A percentile compares a stretch with the other conserved stretches of the same genome.
phyloP scores from a whole-genome alignment of 306 rosid species.

The Clitoria ternatea region DNA sequence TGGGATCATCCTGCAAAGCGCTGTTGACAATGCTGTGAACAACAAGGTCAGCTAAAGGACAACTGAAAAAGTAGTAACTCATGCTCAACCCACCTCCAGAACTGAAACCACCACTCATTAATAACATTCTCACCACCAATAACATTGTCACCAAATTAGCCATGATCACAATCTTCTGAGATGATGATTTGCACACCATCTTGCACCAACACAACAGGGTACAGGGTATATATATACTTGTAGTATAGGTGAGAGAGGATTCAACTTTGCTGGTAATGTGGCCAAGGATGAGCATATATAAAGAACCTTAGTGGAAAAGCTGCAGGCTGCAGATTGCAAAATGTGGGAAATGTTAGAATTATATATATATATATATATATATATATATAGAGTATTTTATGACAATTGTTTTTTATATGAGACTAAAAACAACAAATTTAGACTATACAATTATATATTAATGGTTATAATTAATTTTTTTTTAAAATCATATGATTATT shows the following conservation, averaged over 20 bases:
- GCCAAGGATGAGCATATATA: not conserved
- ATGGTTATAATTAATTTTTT: no score
- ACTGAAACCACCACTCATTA: slow-evolving; percentile 26
- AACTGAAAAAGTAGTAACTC: slow-evolving; percentile 50
- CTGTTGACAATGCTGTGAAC: slow-evolving; percentile 42
- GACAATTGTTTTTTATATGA: no score
- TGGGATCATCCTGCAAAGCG: slow-evolving; percentile 60
- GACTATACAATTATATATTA: no score
- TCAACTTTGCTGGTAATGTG: slow-evolving; percentile 10
- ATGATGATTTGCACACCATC: slow-evolving; percentile 1
- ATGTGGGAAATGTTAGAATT: not conserved
- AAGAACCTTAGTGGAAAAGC: slow-evolving; percentile 27
- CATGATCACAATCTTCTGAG: slow-evolving; percentile 25
- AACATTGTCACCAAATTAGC: slow-evolving; percentile 19
- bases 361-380: no score
- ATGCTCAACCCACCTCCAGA: slow-evolving; percentile 46
- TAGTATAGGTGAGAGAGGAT: not conserved
- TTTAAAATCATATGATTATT: no score
- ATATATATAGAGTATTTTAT: no score
- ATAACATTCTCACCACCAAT: slow-evolving; percentile 21
- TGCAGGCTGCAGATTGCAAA: slow-evolving; percentile 26
- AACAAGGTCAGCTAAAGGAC: slow-evolving; percentile 49
- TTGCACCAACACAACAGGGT: not conserved
- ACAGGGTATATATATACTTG: not conserved
- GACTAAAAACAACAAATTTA: no score